Evolutionary conservation across 495 filamentous ascomycete species (phyloP).

Genomic region (Neurospora sp.): DNA sequence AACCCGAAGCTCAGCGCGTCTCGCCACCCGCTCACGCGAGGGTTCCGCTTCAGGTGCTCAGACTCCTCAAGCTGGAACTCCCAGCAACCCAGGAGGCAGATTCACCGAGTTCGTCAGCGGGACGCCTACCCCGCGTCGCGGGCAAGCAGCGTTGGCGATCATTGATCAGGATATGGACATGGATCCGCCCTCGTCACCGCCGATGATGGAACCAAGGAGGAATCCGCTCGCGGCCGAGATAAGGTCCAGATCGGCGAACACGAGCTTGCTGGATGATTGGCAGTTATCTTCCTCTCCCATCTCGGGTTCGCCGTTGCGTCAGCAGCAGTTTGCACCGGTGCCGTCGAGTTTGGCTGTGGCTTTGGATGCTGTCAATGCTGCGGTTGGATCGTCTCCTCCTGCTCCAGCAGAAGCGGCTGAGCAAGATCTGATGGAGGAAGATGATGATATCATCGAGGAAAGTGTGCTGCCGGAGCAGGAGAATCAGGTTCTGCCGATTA

Average conservation of each 20-base stretch:
- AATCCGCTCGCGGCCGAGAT: constrained; percentile 43
- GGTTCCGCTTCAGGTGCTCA: background rate
- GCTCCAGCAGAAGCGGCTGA: constrained; percentile 1
- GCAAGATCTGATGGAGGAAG: background rate
- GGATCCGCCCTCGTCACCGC: constrained; percentile 46
- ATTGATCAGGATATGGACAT: constrained; percentile 33
- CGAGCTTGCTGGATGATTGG: constrained; percentile 32
- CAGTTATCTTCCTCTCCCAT: constrained; percentile 37
- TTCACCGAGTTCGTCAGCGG: constrained; percentile 62
- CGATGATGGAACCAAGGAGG: constrained; percentile 28
- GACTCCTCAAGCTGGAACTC: constrained; percentile 25
- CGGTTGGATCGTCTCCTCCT: background rate
- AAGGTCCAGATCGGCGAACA: constrained; percentile 28
- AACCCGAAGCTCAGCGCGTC: background rate
- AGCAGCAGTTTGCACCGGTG: background rate
- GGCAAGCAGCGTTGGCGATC: constrained; percentile 27
- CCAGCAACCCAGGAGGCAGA: constrained; percentile 17
- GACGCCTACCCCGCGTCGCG: constrained; percentile 65
- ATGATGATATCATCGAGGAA: constrained; percentile 18
- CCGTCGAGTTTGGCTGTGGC: background rate
- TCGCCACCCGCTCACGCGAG: background rate
- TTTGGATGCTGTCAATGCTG: background rate
- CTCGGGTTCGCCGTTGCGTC: constrained; percentile 27
- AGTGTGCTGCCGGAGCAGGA: constrained; percentile 9
- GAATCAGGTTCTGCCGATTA: background rate